These are phyloP conservation scores for Kokia cookei DNA, from an alignment of 441 rosid species.

Conservation along the genomic window DNA sequence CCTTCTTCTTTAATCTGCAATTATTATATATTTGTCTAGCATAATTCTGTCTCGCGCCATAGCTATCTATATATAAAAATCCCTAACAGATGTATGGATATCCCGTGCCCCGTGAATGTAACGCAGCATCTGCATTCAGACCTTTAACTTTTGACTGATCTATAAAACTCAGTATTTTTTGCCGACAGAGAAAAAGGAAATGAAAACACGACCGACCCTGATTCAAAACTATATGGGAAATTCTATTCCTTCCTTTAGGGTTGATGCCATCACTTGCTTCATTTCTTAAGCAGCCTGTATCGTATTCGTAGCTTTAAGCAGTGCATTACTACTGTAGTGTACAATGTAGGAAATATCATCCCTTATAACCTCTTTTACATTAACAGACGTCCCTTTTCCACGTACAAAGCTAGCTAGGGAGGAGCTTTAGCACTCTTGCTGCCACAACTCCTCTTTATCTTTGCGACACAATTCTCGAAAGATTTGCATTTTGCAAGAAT, in stretches of 20 bases:
- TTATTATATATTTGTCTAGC: not conserved
- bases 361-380: not conserved
- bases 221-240: not conserved
- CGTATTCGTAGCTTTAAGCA: not conserved
- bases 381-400: too few species aligned
- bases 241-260: not conserved
- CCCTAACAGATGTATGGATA: constrained; percentile 11
- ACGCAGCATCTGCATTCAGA: constrained; percentile 21
- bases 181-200: constrained; percentile 11
- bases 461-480: not conserved
- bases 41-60: not conserved
- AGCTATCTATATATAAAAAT: not conserved
- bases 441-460: too few species aligned
- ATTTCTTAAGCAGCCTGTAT: not conserved
- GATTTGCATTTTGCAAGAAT: not conserved
- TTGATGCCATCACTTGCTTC: not conserved
- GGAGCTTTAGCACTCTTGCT: too few species aligned
- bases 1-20: not conserved
- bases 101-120: constrained; percentile 24
- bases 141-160: not conserved
- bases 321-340: not conserved
- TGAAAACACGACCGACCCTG: not conserved
- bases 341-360: not conserved
- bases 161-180: not conserved
- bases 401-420: too few species aligned